Base-by-base conservation (phyloP, 1,284 basidiomycete genomes). In the Moesziomyces sp. region DNA sequence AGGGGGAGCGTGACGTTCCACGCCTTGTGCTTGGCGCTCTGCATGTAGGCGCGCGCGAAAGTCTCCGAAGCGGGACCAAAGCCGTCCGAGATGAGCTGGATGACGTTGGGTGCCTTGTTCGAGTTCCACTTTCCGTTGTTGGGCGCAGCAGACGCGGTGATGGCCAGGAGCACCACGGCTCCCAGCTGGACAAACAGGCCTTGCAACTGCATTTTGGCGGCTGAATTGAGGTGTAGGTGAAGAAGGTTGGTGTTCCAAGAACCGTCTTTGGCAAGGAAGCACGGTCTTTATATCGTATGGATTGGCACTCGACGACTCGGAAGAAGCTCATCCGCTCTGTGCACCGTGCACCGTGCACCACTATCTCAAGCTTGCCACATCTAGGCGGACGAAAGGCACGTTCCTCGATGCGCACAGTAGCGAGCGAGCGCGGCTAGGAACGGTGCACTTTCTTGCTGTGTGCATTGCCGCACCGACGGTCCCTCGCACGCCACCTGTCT, bases 11-110 rank as follows among this genome's bases (percentile, higher is more conserved):
- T 60, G 11, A 57, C 65, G 54, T 69, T 75, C 75, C 75, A 79
- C 3, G 38, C 52, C 46, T 52, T 34, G 53, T 68, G 46, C 56
- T 76, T 57, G 60, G 64, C 47, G 43, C 63, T 69, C 52, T 81
- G 79, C 43, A 79, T 23, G 60, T 76, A 83, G 40, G 70, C 65
- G 8, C 83, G 76, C 3, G 82, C 83, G 53, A 84, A 81, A 0
- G 79, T 82, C 73, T 84, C 80, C 14, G 77, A 79, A 5, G 83
- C 83, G 3, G 81, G 81, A 14, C 83, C 83, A 34, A 84, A 84
- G 11, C 83, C 83, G 48, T 84, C 83, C 52, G 67, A 70, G 59
- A 78, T 78, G 59, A 78, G 70, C 55, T 76, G 74, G 58, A 78
- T 76, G 24, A 76, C 69, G 53, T 74, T 74, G 65, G 71, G 71